Base-by-base conservation (phyloP, 2,329 filamentous ascomycete genomes). In the Xylogone sp. region DNA sequence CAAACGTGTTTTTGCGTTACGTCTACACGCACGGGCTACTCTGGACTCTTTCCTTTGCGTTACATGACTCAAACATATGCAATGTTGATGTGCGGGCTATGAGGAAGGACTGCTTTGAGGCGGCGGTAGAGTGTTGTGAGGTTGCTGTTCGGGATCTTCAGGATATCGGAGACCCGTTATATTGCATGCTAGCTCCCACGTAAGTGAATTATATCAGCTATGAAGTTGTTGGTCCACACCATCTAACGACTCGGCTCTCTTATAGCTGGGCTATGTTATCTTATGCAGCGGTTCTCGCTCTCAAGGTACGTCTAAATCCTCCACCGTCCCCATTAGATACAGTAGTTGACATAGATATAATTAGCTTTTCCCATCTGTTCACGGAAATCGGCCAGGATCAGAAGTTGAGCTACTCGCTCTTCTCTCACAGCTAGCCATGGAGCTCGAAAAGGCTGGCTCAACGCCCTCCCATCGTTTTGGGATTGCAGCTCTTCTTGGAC, bases 111-210 rank as follows among this genome's bases (percentile, higher is more conserved):
- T 67, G 64, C 43, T 65, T 67, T 13, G 51, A 63, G 39, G 55
- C 56, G 12, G 64, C 64, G 0, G 54, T 67, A 1, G 55, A 64
- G 45, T 59, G 54, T 20, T 66, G 64, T 20, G 65, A 65, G 48
- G 45, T 59, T 1, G 60, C 62, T 1, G 64, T 66, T 2, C 52
- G 44, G 9, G 63, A 65, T 42, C 44, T 67, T n/a, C 24, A 56
- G 8, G 45, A 20, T 1, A 53, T 65, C 2, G 64, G 62, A 5
- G 63, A 65, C 24, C 58, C 62, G 19, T 39, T 66, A 12, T 67
- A 66, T 43, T 62, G 58, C 21, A 65, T 67, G 62, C 48, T 67
- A 19, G 58, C 64, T n/a, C 65, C 65, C 0, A 67, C 62, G 34
- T 39, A 39, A 39, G 34, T 39, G 5, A 18, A 39, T 13, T 4